Percentiles rank a stretch among this genome's conserved stretches.
Evolutionary conservation across 306 rosid species (phyloP).

Genomic region (Vicia villosa): DNA sequence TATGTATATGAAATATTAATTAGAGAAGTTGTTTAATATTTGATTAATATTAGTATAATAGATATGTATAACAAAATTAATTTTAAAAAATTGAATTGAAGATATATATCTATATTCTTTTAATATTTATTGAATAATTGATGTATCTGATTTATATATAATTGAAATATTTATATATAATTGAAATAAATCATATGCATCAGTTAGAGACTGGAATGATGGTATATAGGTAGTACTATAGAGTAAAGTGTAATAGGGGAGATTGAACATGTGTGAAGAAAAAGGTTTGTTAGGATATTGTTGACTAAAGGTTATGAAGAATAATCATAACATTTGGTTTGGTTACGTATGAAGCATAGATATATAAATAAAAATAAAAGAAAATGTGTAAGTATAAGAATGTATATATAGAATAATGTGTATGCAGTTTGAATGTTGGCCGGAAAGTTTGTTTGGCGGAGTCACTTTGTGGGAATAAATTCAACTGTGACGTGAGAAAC

Average conservation of each 20-base stretch:
- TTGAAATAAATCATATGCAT: too few species aligned
- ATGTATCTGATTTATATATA: too few species aligned
- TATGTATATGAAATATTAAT: neutral
- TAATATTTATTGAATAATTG: too few species aligned
- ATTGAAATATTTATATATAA: too few species aligned
- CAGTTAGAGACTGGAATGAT: too few species aligned
- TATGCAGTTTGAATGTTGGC: constrained; percentile 52
- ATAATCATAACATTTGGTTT: constrained; percentile 68
- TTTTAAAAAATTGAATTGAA: too few species aligned
- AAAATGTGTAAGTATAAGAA: constrained; percentile 13
- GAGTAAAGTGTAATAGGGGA: constrained; percentile 26
- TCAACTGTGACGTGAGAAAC: constrained; percentile 60
- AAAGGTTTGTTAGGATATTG: constrained; percentile 69
- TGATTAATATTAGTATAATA: neutral
- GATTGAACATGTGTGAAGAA: constrained; percentile 43
- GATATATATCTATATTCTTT: too few species aligned
- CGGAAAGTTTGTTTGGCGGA: constrained; percentile 77
- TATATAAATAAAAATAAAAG: neutral
- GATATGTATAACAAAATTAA: neutral
- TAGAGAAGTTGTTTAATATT: neutral
- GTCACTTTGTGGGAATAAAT: constrained; percentile 56
- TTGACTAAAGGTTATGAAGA: constrained; percentile 65
- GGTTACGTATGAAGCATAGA: constrained; percentile 61
- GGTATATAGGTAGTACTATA: constrained; percentile 6
- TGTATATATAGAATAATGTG: constrained; percentile 41